Evolutionary conservation across 495 filamentous ascomycete species (phyloP), one percentile per base, ranked within the genome.

Genomic region (Sabuloglossum arenarium): DNA sequence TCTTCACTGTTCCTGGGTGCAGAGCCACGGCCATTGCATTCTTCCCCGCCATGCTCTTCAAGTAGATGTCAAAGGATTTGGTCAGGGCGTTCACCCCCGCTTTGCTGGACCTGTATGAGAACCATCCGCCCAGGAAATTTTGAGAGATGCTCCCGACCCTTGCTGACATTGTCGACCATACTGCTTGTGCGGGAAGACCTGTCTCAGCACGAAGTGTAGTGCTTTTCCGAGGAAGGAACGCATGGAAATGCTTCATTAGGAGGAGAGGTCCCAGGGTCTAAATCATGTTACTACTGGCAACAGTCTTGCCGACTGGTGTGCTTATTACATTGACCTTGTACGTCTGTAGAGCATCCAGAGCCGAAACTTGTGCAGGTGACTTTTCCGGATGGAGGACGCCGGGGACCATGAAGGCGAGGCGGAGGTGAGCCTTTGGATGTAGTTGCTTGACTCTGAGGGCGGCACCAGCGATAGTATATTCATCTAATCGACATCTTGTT

Each of bases 1-100:
- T 89, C 66, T 76, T 79, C 39, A 93, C 86, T 9, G 85, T 91
- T 1, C 88, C 86, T 4, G 86, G 87, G 69, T 93, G 86, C 65
- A 90, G 70, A n/a, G 72, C 75, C 4, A 94, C 68, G 0, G 75
- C 75, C 58, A 88, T 69, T 0, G 80, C 82, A 12, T 23, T 51
- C 8, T 12, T 51, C 8, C 21, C 8, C 46, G 46, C 8, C 14
- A 69, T 68, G 19, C 68, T 65, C 53, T 63, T 64, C 37, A 91
- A 64, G 61, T 83, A 74, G n/a, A 81, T 65, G 66, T 91, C 87
- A 60, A 90, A 79, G 0, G 76, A 81, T 65, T 81, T 86, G 1
- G 78, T 77, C 23, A 86, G 39, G 56, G 77, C 76, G 56, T 82
- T 88, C 3, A 90, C 75, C 0, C 73, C 81, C 1, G 69, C 66